Percentiles rank a stretch among this genome's conserved stretches.
Evolutionary conservation across 2,329 filamentous ascomycete genomes (phyloP).

Genomic region (Hymenoscyphus infarciens): DNA sequence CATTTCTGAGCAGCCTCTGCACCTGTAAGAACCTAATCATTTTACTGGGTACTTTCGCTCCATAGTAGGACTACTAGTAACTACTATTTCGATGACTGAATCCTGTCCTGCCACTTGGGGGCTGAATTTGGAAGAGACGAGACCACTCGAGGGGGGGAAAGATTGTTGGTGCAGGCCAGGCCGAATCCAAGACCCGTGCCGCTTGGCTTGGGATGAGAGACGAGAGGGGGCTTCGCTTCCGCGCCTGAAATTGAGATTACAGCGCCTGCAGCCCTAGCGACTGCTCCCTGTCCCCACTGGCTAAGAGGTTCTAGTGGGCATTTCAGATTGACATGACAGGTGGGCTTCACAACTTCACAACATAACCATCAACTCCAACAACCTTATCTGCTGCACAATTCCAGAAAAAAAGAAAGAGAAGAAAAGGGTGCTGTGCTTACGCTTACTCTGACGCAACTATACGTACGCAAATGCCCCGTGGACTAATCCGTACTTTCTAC

Average conservation of each 20-base stretch:
- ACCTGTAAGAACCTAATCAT: neutral
- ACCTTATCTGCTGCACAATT: neutral
- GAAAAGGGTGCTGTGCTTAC: neutral
- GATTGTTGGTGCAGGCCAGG: neutral
- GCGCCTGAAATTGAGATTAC: neutral
- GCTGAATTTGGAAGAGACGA: neutral
- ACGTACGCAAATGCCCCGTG: neutral
- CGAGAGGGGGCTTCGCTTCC: neutral
- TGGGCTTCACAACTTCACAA: neutral
- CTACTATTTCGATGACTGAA: neutral
- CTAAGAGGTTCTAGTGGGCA: neutral
- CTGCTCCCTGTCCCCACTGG: neutral
- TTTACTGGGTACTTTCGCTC: neutral
- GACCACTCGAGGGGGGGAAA: neutral
- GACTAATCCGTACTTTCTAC: neutral
- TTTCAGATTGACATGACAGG: neutral
- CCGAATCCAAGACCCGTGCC: conserved; percentile 3
- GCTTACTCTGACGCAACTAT: conserved; percentile 5
- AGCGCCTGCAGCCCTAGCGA: conserved; percentile 13
- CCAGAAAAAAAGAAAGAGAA: neutral
- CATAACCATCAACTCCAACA: neutral
- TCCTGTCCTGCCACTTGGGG: conserved; percentile 1
- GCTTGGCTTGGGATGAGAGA: too few relatives aligned
- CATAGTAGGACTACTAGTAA: neutral
- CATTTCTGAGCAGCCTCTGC: neutral